phyloP scores from a whole-genome alignment of 306 rosid genomes.

The Quercus variabilis region DNA sequence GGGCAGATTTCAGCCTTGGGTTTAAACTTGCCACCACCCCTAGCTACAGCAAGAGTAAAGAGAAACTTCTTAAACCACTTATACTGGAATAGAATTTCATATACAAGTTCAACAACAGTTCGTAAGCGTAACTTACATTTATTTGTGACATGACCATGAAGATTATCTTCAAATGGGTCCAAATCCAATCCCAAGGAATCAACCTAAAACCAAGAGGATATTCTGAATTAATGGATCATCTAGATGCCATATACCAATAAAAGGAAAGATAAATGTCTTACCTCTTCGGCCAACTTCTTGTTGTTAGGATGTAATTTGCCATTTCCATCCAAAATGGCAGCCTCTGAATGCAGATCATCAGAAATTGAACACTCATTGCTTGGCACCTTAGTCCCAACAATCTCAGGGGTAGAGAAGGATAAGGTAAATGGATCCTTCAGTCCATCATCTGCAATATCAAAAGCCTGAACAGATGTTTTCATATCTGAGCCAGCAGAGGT shows the following conservation, averaged over 20 bases:
- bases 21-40: slow-evolving; percentile 7
- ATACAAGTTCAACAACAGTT: not conserved
- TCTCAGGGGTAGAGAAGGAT: too few relatives aligned
- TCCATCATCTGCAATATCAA: not conserved
- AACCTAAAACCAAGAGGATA: not conserved
- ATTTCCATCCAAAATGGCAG: too few relatives aligned
- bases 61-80: not conserved
- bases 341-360: too few relatives aligned
- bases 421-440: not conserved
- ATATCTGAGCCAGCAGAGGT: not conserved
- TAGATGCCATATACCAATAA: too few relatives aligned
- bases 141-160: not conserved
- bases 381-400: too few relatives aligned
- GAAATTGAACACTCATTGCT: too few relatives aligned
- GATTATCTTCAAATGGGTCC: not conserved
- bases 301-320: too few relatives aligned
- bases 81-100: not conserved
- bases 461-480: not conserved
- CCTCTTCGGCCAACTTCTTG: too few relatives aligned
- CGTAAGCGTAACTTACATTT: slow-evolving; percentile 28
- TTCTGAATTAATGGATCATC: too few relatives aligned
- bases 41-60: not conserved
- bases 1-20: not conserved
- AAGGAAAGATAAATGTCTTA: too few relatives aligned
- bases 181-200: not conserved